These are phyloP conservation scores for Leucaena leucocephala DNA, from an alignment of 306 rosid species.

Conservation along the genomic window DNA sequence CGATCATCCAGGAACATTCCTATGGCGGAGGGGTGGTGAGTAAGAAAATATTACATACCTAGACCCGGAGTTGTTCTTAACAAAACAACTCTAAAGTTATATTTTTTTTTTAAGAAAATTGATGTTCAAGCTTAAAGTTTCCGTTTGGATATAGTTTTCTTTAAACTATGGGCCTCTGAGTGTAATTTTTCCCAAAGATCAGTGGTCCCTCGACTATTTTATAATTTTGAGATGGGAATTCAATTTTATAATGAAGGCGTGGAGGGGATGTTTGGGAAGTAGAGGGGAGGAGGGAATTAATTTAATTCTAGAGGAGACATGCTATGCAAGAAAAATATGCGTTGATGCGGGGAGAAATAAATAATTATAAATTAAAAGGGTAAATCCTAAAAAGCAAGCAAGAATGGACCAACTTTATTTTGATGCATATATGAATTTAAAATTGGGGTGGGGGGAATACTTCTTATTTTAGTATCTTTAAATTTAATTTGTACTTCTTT, in stretches of 20 bases:
- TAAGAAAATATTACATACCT: neutral
- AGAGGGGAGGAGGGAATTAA: constrained; percentile 33
- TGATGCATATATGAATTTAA: constrained; percentile 37
- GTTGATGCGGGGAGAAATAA: neutral
- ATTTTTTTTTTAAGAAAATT: too few species aligned
- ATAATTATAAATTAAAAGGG: too few species aligned
- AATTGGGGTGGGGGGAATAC: constrained; percentile 45
- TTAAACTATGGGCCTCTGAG: too few species aligned
- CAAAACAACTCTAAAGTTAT: too few species aligned
- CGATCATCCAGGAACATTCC: constrained; percentile 48
- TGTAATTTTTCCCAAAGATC: neutral
- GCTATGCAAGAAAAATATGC: neutral
- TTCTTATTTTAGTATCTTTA: constrained; percentile 14
- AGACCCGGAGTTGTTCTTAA: neutral
- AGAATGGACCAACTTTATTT: constrained; percentile 27
- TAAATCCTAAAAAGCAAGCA: constrained; percentile 14
- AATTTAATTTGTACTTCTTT: constrained; percentile 7
- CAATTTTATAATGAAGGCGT: neutral
- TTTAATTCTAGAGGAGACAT: neutral
- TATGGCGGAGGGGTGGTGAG: constrained; percentile 2
- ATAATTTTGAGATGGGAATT: neutral
- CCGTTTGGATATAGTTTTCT: too few species aligned
- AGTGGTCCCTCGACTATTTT: neutral
- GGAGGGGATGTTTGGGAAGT: neutral
- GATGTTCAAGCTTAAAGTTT: too few species aligned